Percentiles rank a stretch among this genome's conserved stretches.
phyloP scores from a whole-genome alignment of 2,329 filamentous ascomycete genomes.

The Cytospora schulzeri region DNA sequence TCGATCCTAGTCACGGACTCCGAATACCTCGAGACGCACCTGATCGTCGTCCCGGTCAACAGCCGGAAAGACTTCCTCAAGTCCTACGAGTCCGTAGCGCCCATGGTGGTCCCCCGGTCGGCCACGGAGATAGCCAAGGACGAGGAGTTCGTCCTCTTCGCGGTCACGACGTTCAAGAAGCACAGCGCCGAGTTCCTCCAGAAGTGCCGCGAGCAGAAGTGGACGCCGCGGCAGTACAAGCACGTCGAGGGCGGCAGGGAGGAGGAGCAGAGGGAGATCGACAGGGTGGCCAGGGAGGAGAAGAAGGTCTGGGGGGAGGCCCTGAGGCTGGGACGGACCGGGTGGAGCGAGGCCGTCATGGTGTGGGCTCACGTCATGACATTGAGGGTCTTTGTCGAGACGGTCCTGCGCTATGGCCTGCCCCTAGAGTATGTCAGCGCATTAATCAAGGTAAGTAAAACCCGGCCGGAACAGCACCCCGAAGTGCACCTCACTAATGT shows the following conservation, averaged over 20 bases:
- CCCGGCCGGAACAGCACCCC: neutral
- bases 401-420: constrained; percentile 91
- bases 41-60: constrained; percentile 82
- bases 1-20: constrained; percentile 81
- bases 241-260: constrained; percentile 88
- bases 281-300: constrained; percentile 80
- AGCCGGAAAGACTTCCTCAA: constrained; percentile 85
- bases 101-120: constrained; percentile 93
- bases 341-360: constrained; percentile 95
- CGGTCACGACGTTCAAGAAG: constrained; percentile 94
- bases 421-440: constrained; percentile 87
- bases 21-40: constrained; percentile 94
- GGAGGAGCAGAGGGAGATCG: constrained; percentile 84
- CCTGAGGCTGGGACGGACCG: constrained; percentile 81
- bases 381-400: constrained; percentile 93
- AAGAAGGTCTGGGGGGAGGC: constrained; percentile 92
- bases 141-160: constrained; percentile 85
- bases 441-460: constrained; percentile 73
- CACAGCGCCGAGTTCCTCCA: constrained; percentile 83
- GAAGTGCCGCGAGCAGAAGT: constrained; percentile 89
- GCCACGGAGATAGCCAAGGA: constrained; percentile 79
- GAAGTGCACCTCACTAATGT: constrained; percentile 27
- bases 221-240: constrained; percentile 93
- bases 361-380: constrained; percentile 92
- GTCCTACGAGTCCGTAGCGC: constrained; percentile 82